Conservation (phyloP, 2,329 filamentous ascomycete genomes). For the Penicillium hordei region DNA sequence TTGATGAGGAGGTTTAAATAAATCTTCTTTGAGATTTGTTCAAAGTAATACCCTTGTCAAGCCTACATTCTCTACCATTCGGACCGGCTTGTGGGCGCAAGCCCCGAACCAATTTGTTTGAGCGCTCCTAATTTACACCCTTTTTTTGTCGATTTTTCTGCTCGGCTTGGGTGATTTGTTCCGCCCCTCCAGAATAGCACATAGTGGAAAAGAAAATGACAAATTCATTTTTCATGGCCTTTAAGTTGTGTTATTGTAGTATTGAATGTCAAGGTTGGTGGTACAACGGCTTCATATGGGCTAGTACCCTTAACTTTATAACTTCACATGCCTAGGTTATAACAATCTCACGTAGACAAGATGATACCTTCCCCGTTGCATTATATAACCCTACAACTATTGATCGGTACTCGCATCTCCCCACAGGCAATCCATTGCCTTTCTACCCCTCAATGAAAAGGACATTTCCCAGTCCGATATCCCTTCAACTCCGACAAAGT, state of each 20-base stretch:
- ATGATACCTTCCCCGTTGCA: no score
- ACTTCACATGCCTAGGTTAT: not conserved
- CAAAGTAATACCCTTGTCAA: conserved; percentile 41
- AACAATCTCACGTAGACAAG: not conserved
- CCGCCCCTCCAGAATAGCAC: conserved; percentile 32
- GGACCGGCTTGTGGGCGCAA: conserved; percentile 23
- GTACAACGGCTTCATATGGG: not conserved
- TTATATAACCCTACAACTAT: not conserved
- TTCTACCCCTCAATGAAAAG: conserved; percentile 40
- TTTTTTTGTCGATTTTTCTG: conserved; percentile 38
- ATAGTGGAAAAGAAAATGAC: conserved; percentile 36
- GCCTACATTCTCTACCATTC: conserved; percentile 33
- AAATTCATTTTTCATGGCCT: conserved; percentile 14
- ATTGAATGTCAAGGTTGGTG: not conserved
- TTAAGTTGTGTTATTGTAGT: not conserved
- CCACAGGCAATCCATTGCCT: no score
- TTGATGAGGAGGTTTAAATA: conserved; percentile 70
- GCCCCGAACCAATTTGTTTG: conserved; percentile 36
- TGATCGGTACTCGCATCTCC: no score
- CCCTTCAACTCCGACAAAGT: conserved; percentile 47
- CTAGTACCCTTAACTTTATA: not conserved
- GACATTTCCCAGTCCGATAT: conserved; percentile 49
- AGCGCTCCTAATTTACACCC: conserved; percentile 37
- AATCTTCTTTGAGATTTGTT: conserved; percentile 33
- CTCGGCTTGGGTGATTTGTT: conserved; percentile 19